Conservation (phyloP, 2,329 filamentous ascomycete species). For the Didymella keratinophila region DNA sequence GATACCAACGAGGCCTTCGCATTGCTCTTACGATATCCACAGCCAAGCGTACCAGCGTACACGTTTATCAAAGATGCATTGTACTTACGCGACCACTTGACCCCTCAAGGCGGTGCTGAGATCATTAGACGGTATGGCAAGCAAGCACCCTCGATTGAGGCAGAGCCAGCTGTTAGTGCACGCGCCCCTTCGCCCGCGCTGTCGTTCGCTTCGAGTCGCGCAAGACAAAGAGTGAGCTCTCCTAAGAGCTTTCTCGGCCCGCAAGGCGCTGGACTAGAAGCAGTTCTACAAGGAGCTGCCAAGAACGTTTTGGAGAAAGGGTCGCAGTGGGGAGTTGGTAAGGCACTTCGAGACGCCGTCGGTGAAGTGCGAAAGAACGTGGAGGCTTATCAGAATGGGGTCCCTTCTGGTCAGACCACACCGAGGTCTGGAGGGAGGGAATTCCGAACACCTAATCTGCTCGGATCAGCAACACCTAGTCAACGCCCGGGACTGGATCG, state of each 20-base stretch:
- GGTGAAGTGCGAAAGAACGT: constrained; percentile 81
- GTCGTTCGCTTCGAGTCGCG: constrained; percentile 34
- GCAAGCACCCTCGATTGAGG: constrained; percentile 45
- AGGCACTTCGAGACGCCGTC: constrained; percentile 80
- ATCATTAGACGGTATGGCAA: constrained; percentile 76
- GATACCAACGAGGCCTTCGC: constrained; percentile 89
- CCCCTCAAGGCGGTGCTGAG: constrained; percentile 66
- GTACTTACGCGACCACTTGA: constrained; percentile 72
- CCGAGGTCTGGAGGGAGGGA: constrained; percentile 48
- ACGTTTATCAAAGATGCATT: constrained; percentile 88
- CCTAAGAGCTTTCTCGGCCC: constrained; percentile 40
- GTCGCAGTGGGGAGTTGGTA: constrained; percentile 80
- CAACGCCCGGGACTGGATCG: constrained; percentile 33
- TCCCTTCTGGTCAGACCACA: constrained; percentile 40
- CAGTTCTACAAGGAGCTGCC: constrained; percentile 77
- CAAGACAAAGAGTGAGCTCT: constrained; percentile 39
- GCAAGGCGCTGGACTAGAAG: constrained; percentile 64
- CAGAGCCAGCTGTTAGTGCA: constrained; percentile 38
- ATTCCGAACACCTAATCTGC: constrained; percentile 42
- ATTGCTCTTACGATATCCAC: constrained; percentile 82
- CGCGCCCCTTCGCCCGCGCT: constrained; percentile 39
- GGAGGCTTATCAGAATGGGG: constrained; percentile 64
- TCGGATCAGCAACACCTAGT: constrained; percentile 28
- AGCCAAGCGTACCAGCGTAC: constrained; percentile 70
- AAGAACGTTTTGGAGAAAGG: constrained; percentile 76